Base-by-base conservation (phyloP, 257 asterid species). In the Petunia secreta region DNA sequence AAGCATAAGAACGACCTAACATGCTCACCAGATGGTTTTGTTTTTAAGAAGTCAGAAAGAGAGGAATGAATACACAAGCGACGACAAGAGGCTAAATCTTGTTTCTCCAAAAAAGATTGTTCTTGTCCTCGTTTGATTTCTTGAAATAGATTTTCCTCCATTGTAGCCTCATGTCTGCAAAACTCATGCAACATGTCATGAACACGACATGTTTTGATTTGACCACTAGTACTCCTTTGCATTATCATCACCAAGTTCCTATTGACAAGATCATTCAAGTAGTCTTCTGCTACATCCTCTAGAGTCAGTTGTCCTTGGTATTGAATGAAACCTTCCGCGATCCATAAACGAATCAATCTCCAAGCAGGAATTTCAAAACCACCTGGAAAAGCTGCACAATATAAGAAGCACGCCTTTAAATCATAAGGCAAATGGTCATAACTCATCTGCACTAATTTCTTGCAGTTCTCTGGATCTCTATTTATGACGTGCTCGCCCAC, bases 1-100 rank as follows among this genome's bases (percentile, higher is more conserved):
- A 86, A 84, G 74, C 89, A 87, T 77, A 91, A 44, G 86, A 91
- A 89, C 2, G 97, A 90, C 25, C 97, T 92, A 5, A 90, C 87
- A 2, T 82, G 83, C 14, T 88, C 90, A 46, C 90, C 88, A 0
- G 46, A 83, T 6, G 90, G 92, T 25, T 79, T 87, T 14, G 89
- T 81, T 2, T 80, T 52, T 75, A 89, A 71, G 63, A 85, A 90
- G 74, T 80, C 82, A 37, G 79, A 11, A 13, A 90, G 86, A 16
- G 84, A 83, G 25, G 92, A 80, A 73, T 90, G 91, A 59, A 91
- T 84, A 75, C 89, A 86, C 40, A 91, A 89, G 53, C 94, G 90
- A 4, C 92, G 91, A 39, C 80, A 84, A 55, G 46, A 77, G 13
- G 84, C 87, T n/a, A 82, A 53, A 34, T 84, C 83, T 16, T 81